Evolutionary conservation across 140 eudicot genomes (phyloP).

Genomic region (Stevia rebaudiana): DNA sequence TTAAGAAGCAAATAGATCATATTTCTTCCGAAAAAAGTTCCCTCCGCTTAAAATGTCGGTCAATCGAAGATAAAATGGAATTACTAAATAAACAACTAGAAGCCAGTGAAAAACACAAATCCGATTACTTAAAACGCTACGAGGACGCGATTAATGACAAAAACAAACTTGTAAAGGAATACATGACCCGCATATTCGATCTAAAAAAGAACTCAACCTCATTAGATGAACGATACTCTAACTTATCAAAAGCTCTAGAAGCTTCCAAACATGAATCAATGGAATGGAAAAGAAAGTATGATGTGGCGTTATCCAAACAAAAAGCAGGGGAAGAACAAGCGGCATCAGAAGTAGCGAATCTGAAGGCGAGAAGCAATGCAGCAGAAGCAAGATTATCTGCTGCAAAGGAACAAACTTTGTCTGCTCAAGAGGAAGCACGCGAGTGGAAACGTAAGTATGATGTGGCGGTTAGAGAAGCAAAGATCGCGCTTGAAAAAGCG

Average conservation of each 20-base stretch:
- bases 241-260: conserved; percentile 56
- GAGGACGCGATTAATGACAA: conserved; percentile 84
- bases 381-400: conserved; percentile 94
- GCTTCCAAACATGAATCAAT: conserved; percentile 55
- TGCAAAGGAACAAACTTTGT: conserved; percentile 72
- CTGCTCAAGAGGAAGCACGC: conserved; percentile 89
- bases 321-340: conserved; percentile 72
- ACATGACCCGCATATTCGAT: conserved; percentile 54
- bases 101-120: conserved; percentile 72
- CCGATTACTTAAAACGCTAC: conserved; percentile 82
- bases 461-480: conserved; percentile 76
- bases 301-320: conserved; percentile 48
- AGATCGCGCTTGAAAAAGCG: conserved; percentile 85
- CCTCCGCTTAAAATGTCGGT: conserved; percentile 66
- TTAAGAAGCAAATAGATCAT: conserved; percentile 74
- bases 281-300: conserved; percentile 93
- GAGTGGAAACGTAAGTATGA: conserved; percentile 96
- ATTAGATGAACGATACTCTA: conserved; percentile 72
- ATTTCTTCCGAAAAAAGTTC: conserved; percentile 70
- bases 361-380: conserved; percentile 70
- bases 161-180: conserved; percentile 66
- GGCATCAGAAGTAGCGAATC: conserved; percentile 59
- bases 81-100: conserved; percentile 81
- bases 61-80: conserved; percentile 74
- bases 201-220: conserved; percentile 66